Percentiles rank a stretch among this genome's conserved stretches.
These are phyloP conservation scores for Malania oleifera DNA, from an alignment of 164 flowering plant genomes.

Conservation along the genomic window DNA sequence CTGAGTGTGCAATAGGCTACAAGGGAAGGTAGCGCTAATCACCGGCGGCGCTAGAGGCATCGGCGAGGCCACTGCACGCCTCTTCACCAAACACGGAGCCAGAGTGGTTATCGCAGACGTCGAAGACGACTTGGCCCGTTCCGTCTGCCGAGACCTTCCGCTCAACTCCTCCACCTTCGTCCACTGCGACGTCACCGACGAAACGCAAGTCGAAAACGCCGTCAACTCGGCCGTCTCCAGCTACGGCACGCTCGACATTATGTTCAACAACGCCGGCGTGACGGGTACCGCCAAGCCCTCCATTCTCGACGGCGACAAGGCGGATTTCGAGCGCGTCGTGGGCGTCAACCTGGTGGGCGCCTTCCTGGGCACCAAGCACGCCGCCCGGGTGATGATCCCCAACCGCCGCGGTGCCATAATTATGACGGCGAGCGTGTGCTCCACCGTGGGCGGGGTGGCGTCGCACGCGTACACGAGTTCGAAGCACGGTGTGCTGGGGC, in stretches of 20 bases:
- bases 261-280: conserved; percentile 35
- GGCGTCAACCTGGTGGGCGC: conserved; percentile 23
- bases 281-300: background rate
- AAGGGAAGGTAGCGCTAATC: conserved; percentile 24
- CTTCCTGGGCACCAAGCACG: conserved; percentile 40
- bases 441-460: conserved; percentile 22
- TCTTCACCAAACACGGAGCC: conserved; percentile 22
- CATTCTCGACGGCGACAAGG: conserved; percentile 16
- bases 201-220: conserved; percentile 23
- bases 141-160: conserved; percentile 5
- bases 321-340: conserved; percentile 22
- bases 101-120: conserved; percentile 23
- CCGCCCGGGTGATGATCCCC: conserved; percentile 45
- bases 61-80: conserved; percentile 13
- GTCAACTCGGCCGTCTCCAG: conserved; percentile 19
- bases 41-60: conserved; percentile 27
- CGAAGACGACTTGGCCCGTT: conserved; percentile 22
- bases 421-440: conserved; percentile 22
- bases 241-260: conserved; percentile 33
- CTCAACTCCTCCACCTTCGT: conserved; percentile 7
- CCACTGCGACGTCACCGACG: conserved; percentile 34
- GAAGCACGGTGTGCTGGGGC: conserved; percentile 41
- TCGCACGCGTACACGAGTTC: conserved; percentile 39
- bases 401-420: conserved; percentile 34
- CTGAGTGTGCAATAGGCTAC: too few species aligned